A percentile compares a stretch with the other conserved stretches of the same genome.
These are phyloP conservation scores for Penicillium pulvis DNA, from an alignment of 495 filamentous ascomycete species.

Conservation along the genomic window DNA sequence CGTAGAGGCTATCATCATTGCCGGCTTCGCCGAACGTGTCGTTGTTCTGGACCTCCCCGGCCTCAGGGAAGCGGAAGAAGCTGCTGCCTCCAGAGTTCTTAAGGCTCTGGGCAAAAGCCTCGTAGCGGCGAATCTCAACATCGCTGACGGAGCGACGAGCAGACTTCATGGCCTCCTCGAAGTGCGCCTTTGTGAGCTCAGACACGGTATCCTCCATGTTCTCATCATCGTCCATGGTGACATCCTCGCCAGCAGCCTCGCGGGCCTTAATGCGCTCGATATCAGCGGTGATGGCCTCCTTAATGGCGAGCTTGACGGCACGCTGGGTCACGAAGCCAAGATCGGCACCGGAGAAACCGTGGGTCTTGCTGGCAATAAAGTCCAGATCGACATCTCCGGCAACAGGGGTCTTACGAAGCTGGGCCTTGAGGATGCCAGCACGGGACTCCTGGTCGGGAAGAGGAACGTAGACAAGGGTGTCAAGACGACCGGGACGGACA, in stretches of 20 bases:
- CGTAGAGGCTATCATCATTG: constrained; percentile 87
- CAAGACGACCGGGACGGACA: constrained; percentile 97
- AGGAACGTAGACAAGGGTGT: constrained; percentile 97
- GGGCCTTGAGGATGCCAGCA: constrained; percentile 86
- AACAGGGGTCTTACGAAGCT: constrained; percentile 97
- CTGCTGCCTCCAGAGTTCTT: constrained; percentile 94
- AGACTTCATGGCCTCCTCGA: constrained; percentile 96
- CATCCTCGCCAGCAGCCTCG: constrained; percentile 79
- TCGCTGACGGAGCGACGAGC: constrained; percentile 93
- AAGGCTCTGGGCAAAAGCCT: constrained; percentile 98
- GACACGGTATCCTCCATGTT: constrained; percentile 92
- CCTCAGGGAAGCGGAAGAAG: constrained; percentile 95
- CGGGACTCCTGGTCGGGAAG: constrained; percentile 89
- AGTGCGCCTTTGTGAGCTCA: constrained; percentile 91
- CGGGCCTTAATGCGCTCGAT: constrained; percentile 87
- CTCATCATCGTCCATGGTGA: constrained; percentile 76
- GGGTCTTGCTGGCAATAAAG: constrained; percentile 95
- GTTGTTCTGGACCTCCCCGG: constrained; percentile 59
- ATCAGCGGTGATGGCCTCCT: constrained; percentile 87
- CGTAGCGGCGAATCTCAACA: constrained; percentile 95
- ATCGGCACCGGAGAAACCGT: constrained; percentile 99
- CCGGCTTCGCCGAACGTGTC: constrained; percentile 80
- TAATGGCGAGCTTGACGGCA: constrained; percentile 98
- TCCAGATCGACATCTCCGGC: constrained; percentile 81
- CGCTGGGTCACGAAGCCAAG: constrained; percentile 98